Percentiles rank a stretch among this genome's conserved stretches.
Conservation (phyloP, 2,329 filamentous ascomycete genomes). For the Thermothelomyces thermophilus region DNA sequence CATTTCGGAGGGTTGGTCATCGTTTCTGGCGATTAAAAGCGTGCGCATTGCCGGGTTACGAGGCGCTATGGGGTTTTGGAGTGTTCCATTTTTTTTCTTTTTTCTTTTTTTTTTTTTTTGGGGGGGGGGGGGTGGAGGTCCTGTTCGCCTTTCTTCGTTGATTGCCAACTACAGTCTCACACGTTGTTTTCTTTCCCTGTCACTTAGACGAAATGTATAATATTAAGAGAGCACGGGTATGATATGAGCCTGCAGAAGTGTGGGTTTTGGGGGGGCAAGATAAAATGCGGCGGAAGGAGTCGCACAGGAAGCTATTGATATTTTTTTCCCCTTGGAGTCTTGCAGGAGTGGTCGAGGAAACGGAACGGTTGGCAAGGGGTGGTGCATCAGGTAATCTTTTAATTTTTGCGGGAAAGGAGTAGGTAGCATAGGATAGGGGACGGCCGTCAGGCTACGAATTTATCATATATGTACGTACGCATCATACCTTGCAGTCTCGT, state of each 20-base stretch:
- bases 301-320: neutral
- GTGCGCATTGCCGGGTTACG: neutral
- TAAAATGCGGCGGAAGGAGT: neutral
- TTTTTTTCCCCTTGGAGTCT: neutral
- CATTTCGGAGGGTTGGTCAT: neutral
- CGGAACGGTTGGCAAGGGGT: neutral
- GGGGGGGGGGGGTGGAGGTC: no score
- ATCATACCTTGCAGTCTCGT: neutral
- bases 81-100: neutral
- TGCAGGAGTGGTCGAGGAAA: neutral
- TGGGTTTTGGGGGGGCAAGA: neutral
- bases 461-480: neutral
- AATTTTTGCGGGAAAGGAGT: neutral
- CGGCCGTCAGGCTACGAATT: neutral
- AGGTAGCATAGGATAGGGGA: neutral
- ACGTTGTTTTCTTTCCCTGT: conserved; percentile 16
- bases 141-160: neutral
- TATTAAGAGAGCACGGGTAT: conserved; percentile 4
- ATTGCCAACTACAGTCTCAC: neutral
- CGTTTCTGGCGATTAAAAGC: neutral
- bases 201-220: conserved; percentile 32
- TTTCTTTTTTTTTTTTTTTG: neutral
- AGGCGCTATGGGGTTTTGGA: neutral
- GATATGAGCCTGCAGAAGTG: neutral
- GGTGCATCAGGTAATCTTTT: conserved; percentile 4